These are phyloP conservation scores for Rasamsonia emersonii DNA, from an alignment of 2,329 filamentous ascomycete species.

Conservation along the genomic window DNA sequence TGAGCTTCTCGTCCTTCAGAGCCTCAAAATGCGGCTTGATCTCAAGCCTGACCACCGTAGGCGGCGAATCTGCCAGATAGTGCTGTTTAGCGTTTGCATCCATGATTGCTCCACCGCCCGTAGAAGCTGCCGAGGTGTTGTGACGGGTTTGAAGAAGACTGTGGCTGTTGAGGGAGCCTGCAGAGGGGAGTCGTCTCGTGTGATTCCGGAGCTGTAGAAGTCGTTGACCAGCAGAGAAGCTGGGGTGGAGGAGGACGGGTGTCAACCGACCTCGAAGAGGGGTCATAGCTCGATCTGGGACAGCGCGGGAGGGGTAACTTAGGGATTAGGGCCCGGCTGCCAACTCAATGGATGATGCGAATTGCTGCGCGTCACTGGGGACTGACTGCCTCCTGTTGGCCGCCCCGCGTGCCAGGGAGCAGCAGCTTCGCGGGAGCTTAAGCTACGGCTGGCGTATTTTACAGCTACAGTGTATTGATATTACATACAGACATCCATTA, in stretches of 20 bases:
- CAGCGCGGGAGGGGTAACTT: conserved; percentile 2
- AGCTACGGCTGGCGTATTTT: too few species aligned
- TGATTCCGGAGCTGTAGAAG: conserved; percentile 9
- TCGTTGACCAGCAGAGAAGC: conserved; percentile 5
- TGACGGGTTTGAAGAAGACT: conserved; percentile 3
- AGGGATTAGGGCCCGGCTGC: background rate
- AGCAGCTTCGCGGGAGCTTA: too few species aligned
- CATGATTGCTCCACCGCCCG: conserved; percentile 20
- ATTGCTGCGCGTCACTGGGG: too few species aligned
- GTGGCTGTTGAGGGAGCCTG: conserved; percentile 14
- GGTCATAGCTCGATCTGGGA: conserved; percentile 11
- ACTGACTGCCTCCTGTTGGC: too few species aligned
- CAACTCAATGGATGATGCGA: background rate
- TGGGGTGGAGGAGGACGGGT: conserved; percentile 10
- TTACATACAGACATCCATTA: too few species aligned
- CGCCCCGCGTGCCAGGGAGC: too few species aligned
- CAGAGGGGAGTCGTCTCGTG: conserved; percentile 7
- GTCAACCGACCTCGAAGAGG: conserved; percentile 14
- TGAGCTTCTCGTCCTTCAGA: conserved; percentile 51
- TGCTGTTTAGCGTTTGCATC: conserved; percentile 44
- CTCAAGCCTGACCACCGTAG: conserved; percentile 75
- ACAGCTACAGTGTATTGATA: too few species aligned
- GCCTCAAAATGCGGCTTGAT: conserved; percentile 88
- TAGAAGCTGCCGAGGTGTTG: conserved; percentile 9
- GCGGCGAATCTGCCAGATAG: conserved; percentile 86